Evolutionary conservation across 495 filamentous ascomycete species (phyloP).

Genomic region (Cairneyella variabilis): DNA sequence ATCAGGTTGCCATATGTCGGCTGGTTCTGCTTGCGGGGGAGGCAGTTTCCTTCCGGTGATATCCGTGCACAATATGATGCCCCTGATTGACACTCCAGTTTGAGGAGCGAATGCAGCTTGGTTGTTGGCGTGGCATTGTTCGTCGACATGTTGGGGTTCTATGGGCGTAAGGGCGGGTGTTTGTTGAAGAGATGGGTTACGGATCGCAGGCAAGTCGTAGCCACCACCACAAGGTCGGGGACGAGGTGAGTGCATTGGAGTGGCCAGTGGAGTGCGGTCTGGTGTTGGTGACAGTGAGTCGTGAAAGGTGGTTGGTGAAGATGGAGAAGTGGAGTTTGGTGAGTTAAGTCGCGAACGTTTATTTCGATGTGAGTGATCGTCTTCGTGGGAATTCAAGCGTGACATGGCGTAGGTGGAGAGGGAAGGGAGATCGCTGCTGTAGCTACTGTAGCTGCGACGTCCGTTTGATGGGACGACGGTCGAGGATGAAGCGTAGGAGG

Average conservation of each 20-base stretch:
- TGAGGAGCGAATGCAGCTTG: constrained; percentile 33
- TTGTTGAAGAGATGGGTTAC: constrained; percentile 80
- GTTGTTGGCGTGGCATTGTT: constrained; percentile 35
- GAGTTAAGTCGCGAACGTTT: constrained; percentile 91
- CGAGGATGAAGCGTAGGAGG: constrained; percentile 76
- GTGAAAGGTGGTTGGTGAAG: constrained; percentile 94
- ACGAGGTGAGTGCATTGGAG: constrained; percentile 91
- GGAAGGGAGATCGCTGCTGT: constrained; percentile 60
- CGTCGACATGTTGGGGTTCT: constrained; percentile 69
- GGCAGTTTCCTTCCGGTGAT: constrained; percentile 88
- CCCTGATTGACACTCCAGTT: constrained; percentile 74
- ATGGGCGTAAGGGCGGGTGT: constrained; percentile 87
- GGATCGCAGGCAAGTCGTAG: constrained; percentile 79
- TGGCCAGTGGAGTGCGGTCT: constrained; percentile 93
- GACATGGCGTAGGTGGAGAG: constrained; percentile 91
- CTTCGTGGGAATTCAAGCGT: constrained; percentile 81
- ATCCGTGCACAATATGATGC: constrained; percentile 87
- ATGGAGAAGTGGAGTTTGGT: constrained; percentile 92
- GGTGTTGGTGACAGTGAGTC: constrained; percentile 95
- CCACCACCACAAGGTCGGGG: constrained; percentile 62
- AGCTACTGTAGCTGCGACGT: constrained; percentile 53
- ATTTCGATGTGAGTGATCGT: constrained; percentile 65
- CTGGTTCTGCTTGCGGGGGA: constrained; percentile 64
- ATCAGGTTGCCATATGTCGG: background rate
- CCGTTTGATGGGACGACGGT: constrained; percentile 59